phyloP scores from a whole-genome alignment of 2,329 filamentous ascomycete genomes.

The Onygenales sp. region DNA sequence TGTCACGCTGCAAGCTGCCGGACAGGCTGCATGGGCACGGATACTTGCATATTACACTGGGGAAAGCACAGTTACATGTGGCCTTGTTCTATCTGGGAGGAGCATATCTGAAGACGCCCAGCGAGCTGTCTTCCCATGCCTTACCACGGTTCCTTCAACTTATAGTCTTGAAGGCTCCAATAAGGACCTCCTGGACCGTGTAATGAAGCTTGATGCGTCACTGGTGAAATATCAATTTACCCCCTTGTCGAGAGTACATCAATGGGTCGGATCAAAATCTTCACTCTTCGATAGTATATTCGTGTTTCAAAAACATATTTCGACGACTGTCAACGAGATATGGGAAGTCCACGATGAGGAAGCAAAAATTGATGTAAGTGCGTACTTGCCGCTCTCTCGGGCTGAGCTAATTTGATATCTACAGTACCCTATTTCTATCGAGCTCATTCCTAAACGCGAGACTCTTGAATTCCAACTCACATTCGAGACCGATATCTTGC shows the following conservation, averaged over 20 bases:
- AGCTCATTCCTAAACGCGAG: slow-evolving; percentile 53
- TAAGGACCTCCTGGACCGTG: slow-evolving; percentile 46
- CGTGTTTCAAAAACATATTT: slow-evolving; percentile 60
- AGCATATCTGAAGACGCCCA: slow-evolving; percentile 49
- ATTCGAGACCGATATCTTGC: slow-evolving; percentile 55
- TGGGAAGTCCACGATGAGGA: slow-evolving; percentile 59
- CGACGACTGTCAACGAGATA: slow-evolving; percentile 18
- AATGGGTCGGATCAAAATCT: slow-evolving; percentile 55
- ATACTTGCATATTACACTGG: slow-evolving; percentile 68
- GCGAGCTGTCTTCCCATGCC: slow-evolving; percentile 61
- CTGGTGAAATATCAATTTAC: slow-evolving; percentile 63
- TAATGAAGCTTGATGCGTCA: slow-evolving; percentile 56
- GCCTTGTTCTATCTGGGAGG: slow-evolving; percentile 69
- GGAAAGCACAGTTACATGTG: slow-evolving; percentile 65
- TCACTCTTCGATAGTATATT: slow-evolving; percentile 76
- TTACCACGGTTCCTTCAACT: slow-evolving; percentile 69
- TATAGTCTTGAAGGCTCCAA: slow-evolving; percentile 49
- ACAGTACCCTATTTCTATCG: slow-evolving; percentile 67
- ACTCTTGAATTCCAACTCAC: slow-evolving; percentile 56
- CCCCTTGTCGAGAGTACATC: slow-evolving; percentile 62
- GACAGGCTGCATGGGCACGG: slow-evolving; percentile 69
- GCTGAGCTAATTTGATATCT: slow-evolving; percentile 8
- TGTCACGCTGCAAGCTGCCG: slow-evolving; percentile 65
- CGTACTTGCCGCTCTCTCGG: not conserved
- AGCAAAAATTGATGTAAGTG: slow-evolving; percentile 53